Base-by-base conservation (phyloP, 2,329 filamentous ascomycete genomes). In the Verticillium nubilum region DNA sequence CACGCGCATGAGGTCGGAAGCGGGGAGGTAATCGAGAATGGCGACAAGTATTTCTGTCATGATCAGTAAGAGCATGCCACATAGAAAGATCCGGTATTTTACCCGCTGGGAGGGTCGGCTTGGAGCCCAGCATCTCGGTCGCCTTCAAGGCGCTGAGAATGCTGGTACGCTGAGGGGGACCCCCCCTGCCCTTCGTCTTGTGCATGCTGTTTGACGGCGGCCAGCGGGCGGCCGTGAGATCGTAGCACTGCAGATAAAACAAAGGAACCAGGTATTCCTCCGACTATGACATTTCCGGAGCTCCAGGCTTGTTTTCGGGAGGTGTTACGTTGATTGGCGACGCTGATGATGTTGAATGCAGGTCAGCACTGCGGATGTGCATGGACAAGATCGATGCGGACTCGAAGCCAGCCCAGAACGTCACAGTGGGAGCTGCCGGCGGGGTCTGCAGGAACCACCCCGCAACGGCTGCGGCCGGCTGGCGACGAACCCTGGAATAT, bases 11-110 rank as follows among this genome's bases (percentile, higher is more conserved):
- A 96, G 87, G 73, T 97, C 94, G 61, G 88, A 79, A 28, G 97
- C 84, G 42, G 91, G 89, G 42, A 98, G 85, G 76, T 96, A 92
- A 71, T 97, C 92, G 70, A 99, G 84, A 65, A 99, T 92, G 0
- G 87, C 84, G 29, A 89, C 89, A 67, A 98, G 85, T 66, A 98
- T 91, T 77, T 98, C 94, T 91, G 70, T 52, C 6, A 9, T 19
- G 56, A 47, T 42, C 28, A 53, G 52, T 31, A 50, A 28, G 23
- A 31, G 33, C 26, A 19, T 15, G 9, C 33, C 60, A 27, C 23
- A 50, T 26, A 25, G 2, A 13, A 19, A 26, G 25, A 5, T 50
- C 19, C 2, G 26, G 25, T 37, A 65, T 31, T 80, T 64, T 80
- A 92, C 91, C 91, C 73, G 91, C 92, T 63, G 94, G 94, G 33